Percentiles rank a stretch among this genome's conserved stretches.
Evolutionary conservation across 2,329 filamentous ascomycete genomes (phyloP).

Genomic region (Sporothrix brasiliensis): DNA sequence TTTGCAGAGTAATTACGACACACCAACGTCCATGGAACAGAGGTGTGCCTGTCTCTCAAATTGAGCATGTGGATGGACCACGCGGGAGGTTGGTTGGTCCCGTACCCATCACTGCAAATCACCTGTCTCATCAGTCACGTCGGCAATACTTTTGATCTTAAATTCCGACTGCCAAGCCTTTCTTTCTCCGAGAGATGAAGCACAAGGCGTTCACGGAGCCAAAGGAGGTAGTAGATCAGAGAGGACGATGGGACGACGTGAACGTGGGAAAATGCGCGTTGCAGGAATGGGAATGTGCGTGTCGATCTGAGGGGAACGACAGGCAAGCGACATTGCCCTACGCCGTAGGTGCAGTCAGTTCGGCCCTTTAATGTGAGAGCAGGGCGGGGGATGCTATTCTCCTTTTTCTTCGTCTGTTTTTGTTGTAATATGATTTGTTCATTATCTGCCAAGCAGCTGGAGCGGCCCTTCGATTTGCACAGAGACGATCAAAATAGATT

Average conservation of each 20-base stretch:
- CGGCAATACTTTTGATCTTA: background rate
- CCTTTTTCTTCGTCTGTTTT: background rate
- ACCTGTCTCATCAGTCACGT: background rate
- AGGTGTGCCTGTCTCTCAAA: background rate
- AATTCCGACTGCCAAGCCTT: background rate
- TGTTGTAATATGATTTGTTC: background rate
- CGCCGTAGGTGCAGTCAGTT: background rate
- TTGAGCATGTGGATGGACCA: background rate
- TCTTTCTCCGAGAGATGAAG: background rate
- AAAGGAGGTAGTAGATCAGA: background rate
- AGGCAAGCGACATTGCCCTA: too few relatives aligned
- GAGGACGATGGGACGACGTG: background rate
- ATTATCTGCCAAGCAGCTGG: background rate
- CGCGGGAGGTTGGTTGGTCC: too few relatives aligned
- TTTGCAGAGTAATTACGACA: too few relatives aligned
- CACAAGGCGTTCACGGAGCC: too few relatives aligned
- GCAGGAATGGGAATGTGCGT: too few relatives aligned
- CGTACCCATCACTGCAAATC: too few relatives aligned
- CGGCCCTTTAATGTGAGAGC: background rate
- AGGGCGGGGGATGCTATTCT: background rate
- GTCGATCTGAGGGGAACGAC: constrained; percentile 8
- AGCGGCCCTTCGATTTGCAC: background rate
- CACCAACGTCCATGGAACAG: background rate
- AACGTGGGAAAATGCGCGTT: too few relatives aligned
- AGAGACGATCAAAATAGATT: background rate